These are phyloP conservation scores for Escovopsis sp. DNA, from an alignment of 2,329 filamentous ascomycete genomes.

Conservation along the genomic window DNA sequence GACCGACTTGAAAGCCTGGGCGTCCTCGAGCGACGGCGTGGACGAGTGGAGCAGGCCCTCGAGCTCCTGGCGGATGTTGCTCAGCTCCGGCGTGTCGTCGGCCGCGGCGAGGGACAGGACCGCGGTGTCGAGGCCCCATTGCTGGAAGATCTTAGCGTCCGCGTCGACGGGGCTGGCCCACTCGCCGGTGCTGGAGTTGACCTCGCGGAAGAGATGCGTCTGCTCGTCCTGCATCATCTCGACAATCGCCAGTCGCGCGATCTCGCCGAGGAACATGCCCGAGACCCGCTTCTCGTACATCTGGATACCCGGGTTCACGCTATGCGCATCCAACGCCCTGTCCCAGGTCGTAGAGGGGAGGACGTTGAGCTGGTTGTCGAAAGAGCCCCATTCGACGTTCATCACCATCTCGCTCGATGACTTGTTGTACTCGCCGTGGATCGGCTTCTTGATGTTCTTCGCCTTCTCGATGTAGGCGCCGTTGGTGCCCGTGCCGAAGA, in stretches of 20 bases:
- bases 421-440: conserved; percentile 56
- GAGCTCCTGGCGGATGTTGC: conserved; percentile 61
- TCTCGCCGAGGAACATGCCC: conserved; percentile 96
- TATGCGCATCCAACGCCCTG: conserved; percentile 58
- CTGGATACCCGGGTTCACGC: conserved; percentile 83
- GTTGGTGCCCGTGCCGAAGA: conserved; percentile 96
- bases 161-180: conserved; percentile 49
- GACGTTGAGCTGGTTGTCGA: conserved; percentile 84
- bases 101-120: conserved; percentile 78
- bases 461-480: conserved; percentile 94
- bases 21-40: conserved; percentile 67
- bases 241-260: conserved; percentile 64
- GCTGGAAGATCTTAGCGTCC: conserved; percentile 53
- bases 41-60: conserved; percentile 64
- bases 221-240: conserved; percentile 54
- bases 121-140: conserved; percentile 84
- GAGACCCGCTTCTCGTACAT: conserved; percentile 99
- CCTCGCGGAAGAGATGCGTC: conserved; percentile 60
- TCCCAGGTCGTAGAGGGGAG: conserved; percentile 81
- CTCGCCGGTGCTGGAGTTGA: conserved; percentile 57
- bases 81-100: conserved; percentile 59
- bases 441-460: conserved; percentile 64
- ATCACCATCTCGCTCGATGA: conserved; percentile 90
- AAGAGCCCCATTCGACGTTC: conserved; percentile 97
- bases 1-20: conserved; percentile 72